Base-by-base conservation (phyloP, 495 filamentous ascomycete genomes). In the Neurospora terricola region DNA sequence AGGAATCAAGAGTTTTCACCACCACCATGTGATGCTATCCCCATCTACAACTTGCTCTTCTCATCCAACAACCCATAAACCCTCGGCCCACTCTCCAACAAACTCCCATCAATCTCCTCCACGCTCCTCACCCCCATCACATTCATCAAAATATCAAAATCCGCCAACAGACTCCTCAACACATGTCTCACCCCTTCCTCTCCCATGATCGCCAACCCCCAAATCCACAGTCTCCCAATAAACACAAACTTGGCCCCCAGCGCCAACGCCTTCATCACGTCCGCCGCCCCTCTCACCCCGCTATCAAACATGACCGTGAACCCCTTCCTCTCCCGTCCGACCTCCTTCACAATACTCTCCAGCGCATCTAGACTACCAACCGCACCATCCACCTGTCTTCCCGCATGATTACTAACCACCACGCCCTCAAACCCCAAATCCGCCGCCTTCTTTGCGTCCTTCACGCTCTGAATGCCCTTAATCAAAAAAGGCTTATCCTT, bases 141-240 rank as follows among this genome's bases (percentile, higher is more conserved):
- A 2, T 85, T 83, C 88, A 90, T 88, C 18, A 82, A 87, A 76
- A 88, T 86, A 80, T 89, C 89, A 12, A 90, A 77, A 77, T 91
- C 89, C 14, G 89, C 88, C 54, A 90, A 78, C 18, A 90, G 76
- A 5, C 86, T 84, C 66, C 84, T 83, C 38, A 91, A 73, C 4
- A 91, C 87, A 71, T 88, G 83, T 72, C 85, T 86, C 4, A 87
- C 90, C 6, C 90, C 89, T 48, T 85, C 79, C 72, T 87, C 83
- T 10, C 90, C 90, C 38, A 83, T 84, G 40, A 88, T 84, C 2
- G 83, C 85, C 21, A 86, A 59, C 2, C 84, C 85, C 70, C 85
- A 87, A 9, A 86, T 81, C n/a, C 81, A 81, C 2, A 84, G 84
- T 62, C 87, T 76, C 16, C 88, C 88, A 40, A 89, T 76, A 27